Evolutionary conservation across 2,329 filamentous ascomycete genomes (phyloP), one percentile per base, ranked within the genome.

Genomic region (Calonectria hawksworthii): DNA sequence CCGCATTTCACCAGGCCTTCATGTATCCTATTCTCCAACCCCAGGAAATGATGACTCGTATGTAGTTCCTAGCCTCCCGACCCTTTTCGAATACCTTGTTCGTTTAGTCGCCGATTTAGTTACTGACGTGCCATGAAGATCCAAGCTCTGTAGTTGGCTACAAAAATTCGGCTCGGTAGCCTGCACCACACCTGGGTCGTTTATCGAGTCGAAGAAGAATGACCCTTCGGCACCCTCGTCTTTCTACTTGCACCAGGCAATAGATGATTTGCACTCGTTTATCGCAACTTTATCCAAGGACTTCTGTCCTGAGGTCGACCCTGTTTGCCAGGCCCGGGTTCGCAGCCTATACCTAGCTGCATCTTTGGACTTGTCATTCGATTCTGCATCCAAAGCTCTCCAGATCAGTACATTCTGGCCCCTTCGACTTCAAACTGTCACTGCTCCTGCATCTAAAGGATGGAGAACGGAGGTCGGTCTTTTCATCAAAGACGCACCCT

Each of bases 381-480:
- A 96, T 81, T 80, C 90, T 30, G 91, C 91, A 72, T 92, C 93
- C 2, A 90, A 93, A 77, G 87, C 91, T 1, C 83, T 96, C 30
- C 92, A 91, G 56, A 74, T 96, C 11, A 93, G 92, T 2, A 92
- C 90, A 34, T 87, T 92, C 68, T 97, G 93, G 92, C 87, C 90
- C 1, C 85, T 89, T 68, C 81, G 81, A 41, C 77, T 80, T 23
- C 87, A 88, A 38, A 79, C 81, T 2, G 75, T 92, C 23, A 80
- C 82, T 1, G 86, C 88, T 16, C 82, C 86, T 21, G 82, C 86
- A 0, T 85, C 85, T 10, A 79, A 84, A 0, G 82, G 86, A 1
- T 88, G 92, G 63, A 91, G 93, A 63, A 90, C 95, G 7, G 96
- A 99, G 83, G 91, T 98, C 26, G 96, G 96, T 21, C 90, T 98